Percentiles rank a stretch among this genome's conserved stretches.
Evolutionary conservation across 2,329 filamentous ascomycete genomes (phyloP).

Genomic region (Colletotrichum phormii): DNA sequence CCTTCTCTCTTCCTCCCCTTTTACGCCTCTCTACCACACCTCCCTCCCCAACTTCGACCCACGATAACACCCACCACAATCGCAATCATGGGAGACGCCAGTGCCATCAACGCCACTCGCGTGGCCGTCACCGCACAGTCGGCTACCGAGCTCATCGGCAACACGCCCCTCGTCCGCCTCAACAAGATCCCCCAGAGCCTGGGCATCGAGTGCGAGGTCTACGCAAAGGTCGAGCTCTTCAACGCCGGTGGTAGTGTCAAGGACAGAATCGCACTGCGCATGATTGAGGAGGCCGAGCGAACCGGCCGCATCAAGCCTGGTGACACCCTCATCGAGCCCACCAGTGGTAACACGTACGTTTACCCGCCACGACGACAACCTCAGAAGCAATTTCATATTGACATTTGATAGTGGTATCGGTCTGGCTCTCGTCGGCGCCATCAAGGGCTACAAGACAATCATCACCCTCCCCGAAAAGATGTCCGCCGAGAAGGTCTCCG

Average conservation of each 20-base stretch:
- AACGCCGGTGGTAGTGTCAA: conserved; percentile 95
- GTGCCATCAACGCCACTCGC: conserved; percentile 30
- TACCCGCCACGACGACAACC: not conserved
- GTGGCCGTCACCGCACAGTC: conserved; percentile 60
- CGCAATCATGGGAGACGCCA: conserved; percentile 37
- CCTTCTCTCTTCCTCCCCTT: not conserved
- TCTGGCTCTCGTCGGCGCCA: conserved; percentile 89
- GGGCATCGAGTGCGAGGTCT: conserved; percentile 89
- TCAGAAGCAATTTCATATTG: conserved; percentile 41
- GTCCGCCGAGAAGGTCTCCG: conserved; percentile 97
- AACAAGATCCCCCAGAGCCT: conserved; percentile 93
- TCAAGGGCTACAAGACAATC: conserved; percentile 98
- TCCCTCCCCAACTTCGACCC: no score
- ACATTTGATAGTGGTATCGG: conserved; percentile 77
- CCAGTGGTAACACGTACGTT: conserved; percentile 87
- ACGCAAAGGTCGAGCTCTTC: conserved; percentile 92
- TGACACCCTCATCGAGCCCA: conserved; percentile 97
- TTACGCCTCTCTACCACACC: not conserved
- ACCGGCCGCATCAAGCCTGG: conserved; percentile 95
- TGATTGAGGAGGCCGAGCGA: conserved; percentile 96
- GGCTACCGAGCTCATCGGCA: conserved; percentile 90
- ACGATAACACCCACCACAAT: not conserved
- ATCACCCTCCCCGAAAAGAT: conserved; percentile 99
- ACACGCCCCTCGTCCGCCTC: conserved; percentile 93
- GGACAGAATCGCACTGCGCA: conserved; percentile 93